Evolutionary conservation across 2,329 filamentous ascomycete species (phyloP), one percentile per base, ranked within the genome.

Genomic region (Pseudogymnoascus sp.): DNA sequence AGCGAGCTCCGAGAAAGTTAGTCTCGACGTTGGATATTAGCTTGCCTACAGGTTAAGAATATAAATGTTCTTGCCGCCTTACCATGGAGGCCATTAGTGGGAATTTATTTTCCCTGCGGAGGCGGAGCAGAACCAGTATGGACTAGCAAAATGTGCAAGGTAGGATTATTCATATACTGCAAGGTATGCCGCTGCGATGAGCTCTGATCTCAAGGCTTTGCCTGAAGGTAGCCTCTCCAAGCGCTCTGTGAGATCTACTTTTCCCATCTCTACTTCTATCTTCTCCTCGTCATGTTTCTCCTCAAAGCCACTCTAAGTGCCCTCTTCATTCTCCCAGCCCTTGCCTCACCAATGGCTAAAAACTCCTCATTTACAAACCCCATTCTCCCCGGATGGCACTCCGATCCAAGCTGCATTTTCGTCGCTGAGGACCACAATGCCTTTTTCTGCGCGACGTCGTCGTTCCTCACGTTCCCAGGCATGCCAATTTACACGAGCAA

Each of bases 401-500:
- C 79, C 0, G 79, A 82, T 66, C 80, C 80, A 0, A 77, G 74
- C 4, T 79, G 78, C 55, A 72, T 76, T n/a, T 74, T 75, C 59
- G 69, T 79, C 19, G 66, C 69, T 7, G 70, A 77, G 14, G 66
- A 69, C 8, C 68, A 78, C 35, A 74, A 76, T n/a, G 79, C 75
- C 4, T 82, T 81, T 67, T 81, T 80, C 69, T 81, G 79, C 65
- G 78, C 76, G 2, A 79, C 78, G 0, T 82, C 80, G 0, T 81
- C 78, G 1, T 84, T 83, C 66, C 77, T 79, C 61, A 73, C 75
- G 0, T 83, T 82, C 65, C 81, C 81, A 0, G 81, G 80, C 0
- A 71, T 83, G 4, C 80, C 81, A 0, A 76, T 84, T 19, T 78
- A 83, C 66, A 78, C 79, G 1, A 81, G 77, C n/a, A 76, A 74